A percentile compares a stretch with the other conserved stretches of the same genome.
These are phyloP conservation scores for Cytidiella melzeri DNA, from an alignment of 768 basidiomycete species.

Conservation along the genomic window DNA sequence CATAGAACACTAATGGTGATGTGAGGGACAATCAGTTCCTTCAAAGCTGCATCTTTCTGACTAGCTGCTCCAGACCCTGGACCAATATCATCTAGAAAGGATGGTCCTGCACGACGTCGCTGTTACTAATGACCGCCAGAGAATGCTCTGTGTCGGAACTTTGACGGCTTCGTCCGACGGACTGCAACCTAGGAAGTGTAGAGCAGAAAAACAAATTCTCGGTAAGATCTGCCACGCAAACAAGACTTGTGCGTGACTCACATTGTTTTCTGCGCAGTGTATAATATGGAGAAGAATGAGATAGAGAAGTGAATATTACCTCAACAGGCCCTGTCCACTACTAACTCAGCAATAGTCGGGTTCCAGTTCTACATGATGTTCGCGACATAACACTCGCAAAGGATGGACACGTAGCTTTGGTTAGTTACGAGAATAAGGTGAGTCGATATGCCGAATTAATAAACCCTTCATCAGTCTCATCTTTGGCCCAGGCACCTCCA, in stretches of 20 bases:
- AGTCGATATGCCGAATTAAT: slow-evolving; percentile 3
- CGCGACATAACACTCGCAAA: slow-evolving; percentile 59
- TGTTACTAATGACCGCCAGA: slow-evolving; percentile 54
- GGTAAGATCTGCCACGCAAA: slow-evolving; percentile 35
- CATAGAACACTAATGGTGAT: slow-evolving; percentile 52
- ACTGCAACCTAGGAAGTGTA: slow-evolving; percentile 62
- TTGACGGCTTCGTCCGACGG: slow-evolving; percentile 53
- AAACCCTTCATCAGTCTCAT: background rate
- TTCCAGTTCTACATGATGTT: slow-evolving; percentile 66
- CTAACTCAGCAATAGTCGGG: slow-evolving; percentile 38
- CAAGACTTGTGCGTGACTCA: background rate
- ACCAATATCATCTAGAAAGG: slow-evolving; percentile 49
- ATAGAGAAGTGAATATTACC: slow-evolving; percentile 51
- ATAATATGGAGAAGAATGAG: slow-evolving; percentile 53
- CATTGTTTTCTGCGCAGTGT: slow-evolving; percentile 35
- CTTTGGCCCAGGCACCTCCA: slow-evolving; percentile 48
- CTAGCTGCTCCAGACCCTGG: slow-evolving; percentile 35
- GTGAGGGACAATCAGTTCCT: slow-evolving; percentile 25
- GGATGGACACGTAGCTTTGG: slow-evolving; percentile 52
- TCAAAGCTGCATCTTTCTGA: background rate
- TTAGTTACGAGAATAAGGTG: slow-evolving; percentile 71
- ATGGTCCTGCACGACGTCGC: slow-evolving; percentile 66
- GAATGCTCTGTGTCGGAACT: slow-evolving; percentile 63
- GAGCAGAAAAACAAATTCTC: slow-evolving; percentile 62
- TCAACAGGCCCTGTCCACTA: background rate